These are phyloP conservation scores for Zygosaccharomyces kombuchaensis DNA, from an alignment of 805 yeast species.

Conservation along the genomic window DNA sequence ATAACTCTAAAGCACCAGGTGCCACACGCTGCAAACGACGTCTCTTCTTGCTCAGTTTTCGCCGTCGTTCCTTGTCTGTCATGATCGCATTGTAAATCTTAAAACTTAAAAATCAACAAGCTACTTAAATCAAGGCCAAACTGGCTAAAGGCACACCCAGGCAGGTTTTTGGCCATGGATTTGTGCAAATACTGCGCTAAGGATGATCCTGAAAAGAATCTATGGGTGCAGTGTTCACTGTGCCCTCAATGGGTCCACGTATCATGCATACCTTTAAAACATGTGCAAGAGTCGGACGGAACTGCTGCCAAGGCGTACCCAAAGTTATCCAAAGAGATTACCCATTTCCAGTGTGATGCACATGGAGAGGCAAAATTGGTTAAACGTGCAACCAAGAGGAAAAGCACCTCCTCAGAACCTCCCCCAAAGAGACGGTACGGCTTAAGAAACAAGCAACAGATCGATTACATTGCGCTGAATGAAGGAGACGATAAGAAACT, in stretches of 20 bases:
- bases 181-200: slow-evolving; percentile 13
- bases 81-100: background rate
- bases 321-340: slow-evolving; percentile 9
- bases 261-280: slow-evolving; percentile 17
- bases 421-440: slow-evolving; percentile 44
- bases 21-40: background rate
- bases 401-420: background rate
- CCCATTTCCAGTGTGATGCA: slow-evolving; percentile 12
- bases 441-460: slow-evolving; percentile 47
- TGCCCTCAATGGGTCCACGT: slow-evolving; percentile 26
- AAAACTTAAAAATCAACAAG: background rate
- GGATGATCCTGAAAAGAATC: slow-evolving; percentile 12
- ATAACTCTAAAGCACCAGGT: no score
- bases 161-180: slow-evolving; percentile 6
- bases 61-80: background rate
- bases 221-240: slow-evolving; percentile 23
- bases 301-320: slow-evolving; percentile 7
- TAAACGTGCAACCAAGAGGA: background rate
- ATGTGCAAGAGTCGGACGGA: slow-evolving; percentile 6
- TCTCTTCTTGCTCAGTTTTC: background rate
- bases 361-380: slow-evolving; percentile 11
- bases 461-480: slow-evolving; percentile 77
- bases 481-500: slow-evolving; percentile 58
- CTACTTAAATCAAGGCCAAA: background rate
- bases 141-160: background rate